Base-by-base conservation (phyloP, 2,329 filamentous ascomycete species). In the Stromatinia cepivora region DNA sequence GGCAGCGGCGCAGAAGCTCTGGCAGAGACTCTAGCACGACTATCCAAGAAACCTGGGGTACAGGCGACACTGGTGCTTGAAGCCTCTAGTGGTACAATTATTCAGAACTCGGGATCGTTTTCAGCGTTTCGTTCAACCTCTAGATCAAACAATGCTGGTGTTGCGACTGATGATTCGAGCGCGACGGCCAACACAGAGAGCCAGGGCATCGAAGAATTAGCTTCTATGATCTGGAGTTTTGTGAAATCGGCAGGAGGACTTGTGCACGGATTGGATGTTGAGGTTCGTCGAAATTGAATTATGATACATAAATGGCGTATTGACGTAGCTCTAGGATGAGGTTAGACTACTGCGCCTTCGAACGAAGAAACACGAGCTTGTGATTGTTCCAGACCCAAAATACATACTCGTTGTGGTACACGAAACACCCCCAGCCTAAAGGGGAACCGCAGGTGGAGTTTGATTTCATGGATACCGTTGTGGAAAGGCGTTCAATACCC, bases 361-460 rank as follows among this genome's bases (percentile, higher is more conserved):
- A 73, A 94, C 92, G n/a, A 93, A 89, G 82, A 93, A 92, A 79
- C 91, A 93, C 75, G 92, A 96, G 79, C 81, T 95, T 72, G 90
- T 95, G 70, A 92, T 95, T 76, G 90, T 94, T 28, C 92, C 91
- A 79, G 92, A 94, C 79, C 77, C 86, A 53, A 93, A 92, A 77
- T 96, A 92, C 79, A 83, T 95, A 59, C 84, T 94, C 50, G 87
- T 94, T 67, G 90, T 93, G 50, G 86, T 94, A 69, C 92, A 94
- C 80, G 92, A 94, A 78, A 93, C 91, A n/a, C 89, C 91, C 52
- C 85, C 88, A 11, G 88, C 88, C 76, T 91, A 80, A 31, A 28
- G 28, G 17, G 28, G 10, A 31, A 36, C 7, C 46, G 66, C 46
- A 50, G 39, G 8, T 20, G 36, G 34, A 62, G 25, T n/a, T 50